phyloP scores from a whole-genome alignment of 352 stramenopile genomes.

The Globisporangium perplexum region DNA sequence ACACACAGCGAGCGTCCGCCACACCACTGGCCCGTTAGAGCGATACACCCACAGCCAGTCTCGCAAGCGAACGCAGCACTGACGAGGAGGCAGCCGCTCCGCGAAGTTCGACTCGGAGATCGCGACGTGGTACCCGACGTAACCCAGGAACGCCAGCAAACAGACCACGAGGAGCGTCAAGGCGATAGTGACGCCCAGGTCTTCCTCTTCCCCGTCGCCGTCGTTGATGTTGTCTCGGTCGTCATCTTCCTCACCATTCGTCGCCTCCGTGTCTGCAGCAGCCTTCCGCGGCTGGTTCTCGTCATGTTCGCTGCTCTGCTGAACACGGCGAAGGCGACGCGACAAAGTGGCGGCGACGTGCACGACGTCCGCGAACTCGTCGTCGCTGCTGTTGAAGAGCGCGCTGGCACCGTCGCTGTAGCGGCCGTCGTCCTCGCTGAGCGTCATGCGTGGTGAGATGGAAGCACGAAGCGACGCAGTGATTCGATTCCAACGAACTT shows the following conservation, averaged over 20 bases:
- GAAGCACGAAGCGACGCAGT: too few relatives aligned
- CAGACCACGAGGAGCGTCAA: background rate
- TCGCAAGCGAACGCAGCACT: background rate
- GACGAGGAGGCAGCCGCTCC: background rate
- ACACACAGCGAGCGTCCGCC: background rate
- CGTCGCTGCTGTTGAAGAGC: background rate
- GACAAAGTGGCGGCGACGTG: background rate
- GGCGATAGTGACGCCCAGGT: background rate
- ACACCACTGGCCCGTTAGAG: background rate
- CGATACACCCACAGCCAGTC: background rate
- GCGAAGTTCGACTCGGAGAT: background rate
- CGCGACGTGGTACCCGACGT: background rate
- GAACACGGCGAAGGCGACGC: background rate
- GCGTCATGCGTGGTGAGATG: too few relatives aligned
- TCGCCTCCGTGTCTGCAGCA: background rate
- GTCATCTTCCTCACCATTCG: background rate
- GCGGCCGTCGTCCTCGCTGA: background rate
- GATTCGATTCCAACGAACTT: too few relatives aligned
- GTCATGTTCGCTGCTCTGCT: background rate
- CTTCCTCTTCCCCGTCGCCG: background rate
- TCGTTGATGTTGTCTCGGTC: background rate
- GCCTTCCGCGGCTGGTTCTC: background rate
- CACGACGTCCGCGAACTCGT: background rate
- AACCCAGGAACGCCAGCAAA: background rate
- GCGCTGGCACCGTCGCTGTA: background rate